Conservation (phyloP, 192 early-diverging fungal genomes). For the Phycomyces nitens region DNA sequence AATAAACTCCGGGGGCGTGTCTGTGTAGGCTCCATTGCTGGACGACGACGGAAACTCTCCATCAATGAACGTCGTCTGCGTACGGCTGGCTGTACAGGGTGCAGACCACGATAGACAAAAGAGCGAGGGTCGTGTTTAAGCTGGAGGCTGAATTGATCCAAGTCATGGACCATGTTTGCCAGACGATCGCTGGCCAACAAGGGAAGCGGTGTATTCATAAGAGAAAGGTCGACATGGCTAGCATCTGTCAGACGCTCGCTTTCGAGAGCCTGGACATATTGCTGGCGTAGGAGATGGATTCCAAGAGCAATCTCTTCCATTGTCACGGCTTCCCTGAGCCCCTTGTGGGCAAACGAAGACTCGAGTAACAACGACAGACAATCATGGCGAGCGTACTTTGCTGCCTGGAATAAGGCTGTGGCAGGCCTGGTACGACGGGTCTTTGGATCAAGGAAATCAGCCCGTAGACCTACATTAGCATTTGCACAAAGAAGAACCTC, state of each 20-base stretch:
- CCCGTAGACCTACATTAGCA: conserved; percentile 10
- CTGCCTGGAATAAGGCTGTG: conserved; percentile 26
- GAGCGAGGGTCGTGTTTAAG: no score
- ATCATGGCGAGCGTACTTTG: conserved; percentile 25
- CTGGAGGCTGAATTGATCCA: no score
- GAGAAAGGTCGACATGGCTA: neutral
- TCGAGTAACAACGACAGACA: conserved; percentile 20
- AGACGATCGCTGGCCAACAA: no score
- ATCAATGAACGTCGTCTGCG: neutral
- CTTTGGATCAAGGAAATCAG: conserved; percentile 20
- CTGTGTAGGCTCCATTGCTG: neutral
- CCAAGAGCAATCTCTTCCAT: conserved; percentile 3
- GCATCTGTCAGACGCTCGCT: neutral
- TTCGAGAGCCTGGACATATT: neutral
- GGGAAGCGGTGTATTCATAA: no score
- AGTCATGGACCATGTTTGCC: no score
- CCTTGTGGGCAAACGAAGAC: conserved; percentile 4
- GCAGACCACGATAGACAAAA: no score
- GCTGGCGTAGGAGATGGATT: conserved; percentile 5
- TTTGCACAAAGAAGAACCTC: conserved; percentile 17
- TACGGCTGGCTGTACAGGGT: neutral
- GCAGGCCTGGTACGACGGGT: conserved; percentile 16
- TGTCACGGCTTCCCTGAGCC: neutral
- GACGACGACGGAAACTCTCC: neutral
- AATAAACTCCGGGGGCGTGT: conserved; percentile 5